phyloP scores from a whole-genome alignment of 768 basidiomycete genomes.

The Leucocoprinus birnbaumii region DNA sequence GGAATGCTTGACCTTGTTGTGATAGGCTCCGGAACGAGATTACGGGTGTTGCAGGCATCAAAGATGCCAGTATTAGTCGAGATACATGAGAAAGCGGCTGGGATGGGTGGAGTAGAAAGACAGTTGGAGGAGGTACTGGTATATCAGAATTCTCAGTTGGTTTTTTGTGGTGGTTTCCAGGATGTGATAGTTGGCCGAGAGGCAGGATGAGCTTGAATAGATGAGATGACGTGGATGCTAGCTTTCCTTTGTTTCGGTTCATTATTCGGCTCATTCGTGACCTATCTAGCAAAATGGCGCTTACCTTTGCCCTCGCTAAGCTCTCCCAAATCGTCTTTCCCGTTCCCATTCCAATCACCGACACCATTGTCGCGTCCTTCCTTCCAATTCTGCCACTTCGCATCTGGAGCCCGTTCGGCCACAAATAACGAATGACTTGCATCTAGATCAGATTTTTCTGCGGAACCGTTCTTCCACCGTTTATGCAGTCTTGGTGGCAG shows the following conservation, averaged over 20 bases:
- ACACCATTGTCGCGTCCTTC: constrained; percentile 5
- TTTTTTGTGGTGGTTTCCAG: constrained; percentile 12
- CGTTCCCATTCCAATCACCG: neutral
- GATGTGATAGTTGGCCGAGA: constrained; percentile 26
- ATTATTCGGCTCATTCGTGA: neutral
- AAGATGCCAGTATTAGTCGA: constrained; percentile 48
- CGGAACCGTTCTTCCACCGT: no score
- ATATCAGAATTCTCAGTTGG: constrained; percentile 3
- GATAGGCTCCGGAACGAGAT: constrained; percentile 46
- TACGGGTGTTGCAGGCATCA: constrained; percentile 30
- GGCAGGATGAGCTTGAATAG: constrained; percentile 66
- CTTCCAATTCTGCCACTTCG: neutral
- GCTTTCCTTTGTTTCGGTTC: constrained; percentile 40
- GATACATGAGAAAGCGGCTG: constrained; percentile 67
- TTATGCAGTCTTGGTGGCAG: no score
- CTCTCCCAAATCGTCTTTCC: constrained; percentile 24
- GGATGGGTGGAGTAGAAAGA: constrained; percentile 65
- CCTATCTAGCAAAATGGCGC: neutral
- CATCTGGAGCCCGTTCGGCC: neutral
- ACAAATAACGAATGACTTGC: neutral
- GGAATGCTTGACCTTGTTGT: constrained; percentile 29
- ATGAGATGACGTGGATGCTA: constrained; percentile 60
- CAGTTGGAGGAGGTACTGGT: constrained; percentile 33
- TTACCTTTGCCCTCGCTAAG: constrained; percentile 33
- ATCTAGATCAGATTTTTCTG: neutral